Percentiles rank a stretch among this genome's conserved stretches.
phyloP scores from a whole-genome alignment of 2,329 filamentous ascomycete species.

The Pestalotiopsis sp. region DNA sequence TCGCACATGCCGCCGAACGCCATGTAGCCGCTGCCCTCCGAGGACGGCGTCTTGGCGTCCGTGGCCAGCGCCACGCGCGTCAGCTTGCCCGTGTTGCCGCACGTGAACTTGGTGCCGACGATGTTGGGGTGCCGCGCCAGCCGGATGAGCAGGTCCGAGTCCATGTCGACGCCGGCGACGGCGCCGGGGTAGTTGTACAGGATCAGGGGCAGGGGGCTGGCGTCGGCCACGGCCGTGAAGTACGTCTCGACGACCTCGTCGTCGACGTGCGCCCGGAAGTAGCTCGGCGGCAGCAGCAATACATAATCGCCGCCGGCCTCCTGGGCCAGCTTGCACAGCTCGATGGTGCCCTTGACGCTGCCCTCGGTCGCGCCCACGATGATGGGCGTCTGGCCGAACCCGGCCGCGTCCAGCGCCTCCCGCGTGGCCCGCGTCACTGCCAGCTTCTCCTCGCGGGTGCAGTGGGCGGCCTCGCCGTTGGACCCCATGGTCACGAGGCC shows the following conservation, averaged over 20 bases:
- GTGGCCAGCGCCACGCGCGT: constrained; percentile 77
- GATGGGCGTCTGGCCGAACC: constrained; percentile 75
- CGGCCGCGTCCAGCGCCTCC: constrained; percentile 79
- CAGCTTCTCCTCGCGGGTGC: constrained; percentile 76
- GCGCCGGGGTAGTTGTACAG: constrained; percentile 92
- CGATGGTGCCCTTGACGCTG: constrained; percentile 79
- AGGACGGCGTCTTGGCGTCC: constrained; percentile 67
- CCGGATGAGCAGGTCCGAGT: constrained; percentile 82
- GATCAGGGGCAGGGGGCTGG: constrained; percentile 75
- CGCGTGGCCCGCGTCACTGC: constrained; percentile 77
- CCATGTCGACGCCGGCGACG: constrained; percentile 85
- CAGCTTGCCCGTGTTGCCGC: constrained; percentile 86
- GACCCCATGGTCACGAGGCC: constrained; percentile 88
- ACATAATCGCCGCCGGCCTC: constrained; percentile 78
- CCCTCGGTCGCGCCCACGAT: constrained; percentile 83
- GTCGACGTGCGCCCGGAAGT: constrained; percentile 79
- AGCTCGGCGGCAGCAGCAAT: constrained; percentile 78
- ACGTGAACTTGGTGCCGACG: constrained; percentile 88
- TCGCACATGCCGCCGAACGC: constrained; percentile 88
- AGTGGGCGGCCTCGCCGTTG: constrained; percentile 87
- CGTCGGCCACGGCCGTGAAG: constrained; percentile 75
- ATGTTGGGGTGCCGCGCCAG: constrained; percentile 83
- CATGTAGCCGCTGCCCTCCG: constrained; percentile 71
- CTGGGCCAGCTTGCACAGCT: constrained; percentile 68
- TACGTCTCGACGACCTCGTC: constrained; percentile 74